These are phyloP conservation scores for Tulasnella sp. DNA, from an alignment of 768 basidiomycete genomes.

Conservation along the genomic window DNA sequence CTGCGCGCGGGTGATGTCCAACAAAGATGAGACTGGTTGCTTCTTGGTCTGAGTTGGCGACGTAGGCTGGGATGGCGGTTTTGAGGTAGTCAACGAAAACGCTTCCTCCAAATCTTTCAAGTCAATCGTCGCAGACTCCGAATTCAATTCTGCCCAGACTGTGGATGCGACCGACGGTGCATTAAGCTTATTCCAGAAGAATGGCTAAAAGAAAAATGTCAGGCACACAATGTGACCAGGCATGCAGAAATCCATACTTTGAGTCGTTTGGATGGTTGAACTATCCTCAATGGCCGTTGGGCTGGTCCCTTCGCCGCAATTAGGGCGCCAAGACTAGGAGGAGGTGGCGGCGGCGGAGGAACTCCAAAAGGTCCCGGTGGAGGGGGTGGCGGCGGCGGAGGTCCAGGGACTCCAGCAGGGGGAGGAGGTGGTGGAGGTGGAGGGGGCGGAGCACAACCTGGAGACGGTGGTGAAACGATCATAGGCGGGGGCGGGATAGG, in stretches of 20 bases:
- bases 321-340: constrained; percentile 20
- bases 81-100: constrained; percentile 49
- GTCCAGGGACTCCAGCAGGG: background rate
- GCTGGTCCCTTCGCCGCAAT: constrained; percentile 7
- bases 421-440: background rate
- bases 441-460: background rate
- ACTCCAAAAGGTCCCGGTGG: background rate
- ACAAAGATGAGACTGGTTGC: constrained; percentile 57
- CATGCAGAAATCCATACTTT: constrained; percentile 25
- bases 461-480: background rate
- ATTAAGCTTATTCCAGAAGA: constrained; percentile 86
- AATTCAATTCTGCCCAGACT: constrained; percentile 61
- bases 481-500: background rate
- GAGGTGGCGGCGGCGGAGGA: background rate
- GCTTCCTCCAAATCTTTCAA: constrained; percentile 66
- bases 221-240: background rate
- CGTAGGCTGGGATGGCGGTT: constrained; percentile 38
- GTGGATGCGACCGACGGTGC: constrained; percentile 39
- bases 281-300: constrained; percentile 7
- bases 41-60: constrained; percentile 40
- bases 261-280: constrained; percentile 48
- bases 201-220: constrained; percentile 42
- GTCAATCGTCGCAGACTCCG: constrained; percentile 39
- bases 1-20: constrained; percentile 76
- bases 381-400: background rate